Conservation (phyloP, 1,284 basidiomycete genomes). For the Limonomyces culmigenus region DNA sequence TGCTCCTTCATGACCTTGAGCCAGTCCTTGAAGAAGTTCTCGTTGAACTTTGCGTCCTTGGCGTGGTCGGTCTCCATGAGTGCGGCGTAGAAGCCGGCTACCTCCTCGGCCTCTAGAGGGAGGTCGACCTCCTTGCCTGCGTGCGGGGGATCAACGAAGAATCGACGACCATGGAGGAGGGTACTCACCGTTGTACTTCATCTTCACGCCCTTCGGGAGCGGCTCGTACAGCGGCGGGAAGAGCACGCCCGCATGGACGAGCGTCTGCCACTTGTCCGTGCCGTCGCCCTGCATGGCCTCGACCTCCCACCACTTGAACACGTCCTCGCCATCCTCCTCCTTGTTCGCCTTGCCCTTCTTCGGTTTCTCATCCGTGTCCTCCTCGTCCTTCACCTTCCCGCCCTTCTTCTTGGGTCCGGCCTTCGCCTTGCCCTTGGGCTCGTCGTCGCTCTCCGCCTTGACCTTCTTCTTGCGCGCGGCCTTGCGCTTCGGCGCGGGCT, state of each 20-base stretch:
- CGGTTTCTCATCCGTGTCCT: too few species aligned
- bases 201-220: constrained; percentile 74
- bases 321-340: constrained; percentile 48
- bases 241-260: constrained; percentile 88
- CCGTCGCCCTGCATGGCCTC: constrained; percentile 54
- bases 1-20: constrained; percentile 59
- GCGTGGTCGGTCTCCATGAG: constrained; percentile 91
- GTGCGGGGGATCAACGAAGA: not conserved
- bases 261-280: constrained; percentile 78
- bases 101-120: constrained; percentile 83
- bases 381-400: too few species aligned
- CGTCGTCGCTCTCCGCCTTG: constrained; percentile 8
- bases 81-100: constrained; percentile 92
- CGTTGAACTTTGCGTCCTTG: constrained; percentile 77
- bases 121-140: constrained; percentile 68
- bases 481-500: too few species aligned
- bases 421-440: constrained; percentile 16
- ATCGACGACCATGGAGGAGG: not conserved
- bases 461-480: constrained; percentile 19
- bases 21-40: constrained; percentile 96
- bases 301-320: constrained; percentile 78
- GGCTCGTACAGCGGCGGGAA: constrained; percentile 93
- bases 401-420: constrained; percentile 15
- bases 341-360: constrained; percentile 31
- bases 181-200: constrained; percentile 83